Evolutionary conservation across 352 stramenopile species (phyloP).

Genomic region (Globisporangium rhizosaccharum): DNA sequence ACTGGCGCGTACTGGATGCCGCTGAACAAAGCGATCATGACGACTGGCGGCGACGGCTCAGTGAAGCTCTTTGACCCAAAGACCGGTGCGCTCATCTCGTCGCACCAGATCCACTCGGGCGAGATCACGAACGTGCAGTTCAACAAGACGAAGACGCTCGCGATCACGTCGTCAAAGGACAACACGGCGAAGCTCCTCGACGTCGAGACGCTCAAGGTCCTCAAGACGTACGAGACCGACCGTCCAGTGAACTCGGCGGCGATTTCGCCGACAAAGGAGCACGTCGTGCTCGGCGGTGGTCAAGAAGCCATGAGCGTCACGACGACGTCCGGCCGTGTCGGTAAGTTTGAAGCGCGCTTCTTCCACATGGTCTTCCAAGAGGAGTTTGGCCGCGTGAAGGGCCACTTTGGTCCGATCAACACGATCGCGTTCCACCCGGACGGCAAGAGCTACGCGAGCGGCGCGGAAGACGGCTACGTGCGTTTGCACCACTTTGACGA

Average conservation of each 20-base stretch:
- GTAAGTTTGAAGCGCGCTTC: constrained; percentile 96
- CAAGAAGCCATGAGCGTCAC: constrained; percentile 99
- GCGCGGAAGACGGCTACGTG: constrained; percentile 98
- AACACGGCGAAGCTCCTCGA: constrained; percentile 97
- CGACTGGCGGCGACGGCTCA: constrained; percentile 72
- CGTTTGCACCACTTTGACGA: constrained; percentile 97
- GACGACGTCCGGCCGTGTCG: constrained; percentile 89
- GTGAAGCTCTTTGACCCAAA: constrained; percentile 81
- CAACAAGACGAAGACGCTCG: constrained; percentile 95
- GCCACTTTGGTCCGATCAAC: constrained; percentile 99
- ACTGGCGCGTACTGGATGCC: constrained; percentile 84
- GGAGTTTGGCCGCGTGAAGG: constrained; percentile 98
- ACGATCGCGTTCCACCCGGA: constrained; percentile 97
- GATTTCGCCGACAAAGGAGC: constrained; percentile 95
- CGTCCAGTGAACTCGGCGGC: constrained; percentile 97
- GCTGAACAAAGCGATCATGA: constrained; percentile 84
- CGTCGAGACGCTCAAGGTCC: constrained; percentile 91
- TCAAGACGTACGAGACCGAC: constrained; percentile 99
- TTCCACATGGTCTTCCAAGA: constrained; percentile 99
- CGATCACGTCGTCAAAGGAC: constrained; percentile 97
- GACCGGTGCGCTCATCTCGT: constrained; percentile 64
- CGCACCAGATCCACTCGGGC: constrained; percentile 91
- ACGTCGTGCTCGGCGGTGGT: constrained; percentile 96
- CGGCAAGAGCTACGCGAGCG: constrained; percentile 97
- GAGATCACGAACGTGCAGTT: constrained; percentile 96